Conservation (phyloP, 345 rosid genomes). For the Eutrema japonicum region DNA sequence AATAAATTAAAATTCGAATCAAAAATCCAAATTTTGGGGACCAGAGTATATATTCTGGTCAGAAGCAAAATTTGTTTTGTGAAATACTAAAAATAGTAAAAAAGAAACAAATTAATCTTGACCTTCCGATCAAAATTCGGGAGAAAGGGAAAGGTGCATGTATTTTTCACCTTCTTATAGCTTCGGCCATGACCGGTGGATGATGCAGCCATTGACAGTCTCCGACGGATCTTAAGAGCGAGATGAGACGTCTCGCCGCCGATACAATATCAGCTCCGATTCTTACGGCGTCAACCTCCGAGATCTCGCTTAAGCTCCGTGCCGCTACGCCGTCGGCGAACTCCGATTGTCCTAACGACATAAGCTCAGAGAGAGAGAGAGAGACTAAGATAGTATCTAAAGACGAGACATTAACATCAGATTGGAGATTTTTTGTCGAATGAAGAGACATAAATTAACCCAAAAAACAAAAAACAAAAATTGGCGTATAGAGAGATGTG, state of each 20-base stretch:
- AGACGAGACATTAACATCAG: conserved; percentile 37
- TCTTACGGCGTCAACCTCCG: conserved; percentile 56
- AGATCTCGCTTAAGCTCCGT: conserved; percentile 66
- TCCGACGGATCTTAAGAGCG: conserved; percentile 60
- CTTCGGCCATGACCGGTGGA: conserved; percentile 54
- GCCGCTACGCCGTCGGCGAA: conserved; percentile 44
- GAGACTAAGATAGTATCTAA: conserved; percentile 14
- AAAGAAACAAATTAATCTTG: conserved; percentile 5
- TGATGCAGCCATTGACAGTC: conserved; percentile 79
- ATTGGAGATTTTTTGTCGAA: conserved; percentile 37
- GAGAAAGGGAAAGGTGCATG: background rate
- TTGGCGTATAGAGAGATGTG: conserved; percentile 31
- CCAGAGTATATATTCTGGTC: background rate
- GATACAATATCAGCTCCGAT: conserved; percentile 69
- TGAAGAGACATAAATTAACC: conserved; percentile 24
- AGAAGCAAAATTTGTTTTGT: background rate
- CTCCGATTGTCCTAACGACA: conserved; percentile 39
- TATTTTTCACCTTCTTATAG: conserved; percentile 65
- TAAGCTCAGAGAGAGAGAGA: conserved; percentile 20
- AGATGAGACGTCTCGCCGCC: conserved; percentile 64
- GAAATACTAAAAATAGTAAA: conserved; percentile 11
- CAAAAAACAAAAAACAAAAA: background rate
- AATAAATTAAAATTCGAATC: background rate
- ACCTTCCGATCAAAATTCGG: conserved; percentile 27
- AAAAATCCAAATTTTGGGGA: background rate